Evolutionary conservation across 2,329 filamentous ascomycete genomes (phyloP), one percentile per base, ranked within the genome.

Genomic region (Pseudocercospora musae): DNA sequence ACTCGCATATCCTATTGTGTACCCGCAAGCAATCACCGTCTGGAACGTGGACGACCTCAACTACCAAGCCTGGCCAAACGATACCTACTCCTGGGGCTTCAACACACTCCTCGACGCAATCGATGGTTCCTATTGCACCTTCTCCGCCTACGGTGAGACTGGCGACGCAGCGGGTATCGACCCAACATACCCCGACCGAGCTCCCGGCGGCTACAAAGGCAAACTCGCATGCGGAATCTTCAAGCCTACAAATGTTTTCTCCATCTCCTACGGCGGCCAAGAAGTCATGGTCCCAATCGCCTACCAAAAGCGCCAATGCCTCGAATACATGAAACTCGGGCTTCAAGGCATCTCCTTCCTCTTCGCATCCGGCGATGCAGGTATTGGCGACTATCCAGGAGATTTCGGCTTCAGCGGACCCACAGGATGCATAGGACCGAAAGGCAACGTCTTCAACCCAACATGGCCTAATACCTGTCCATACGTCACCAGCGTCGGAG

Each of bases 181-280:
- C 25, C 49, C 58, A 4, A 46, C 40, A 61, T 84, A 85, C 64
- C 83, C 82, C 0, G 78, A 84, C 66, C 74, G 77, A 2, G 71
- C 71, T 7, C 75, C 74, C 15, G 78, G 74, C 11, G 83, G 83
- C 5, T 85, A 84, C 73, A 78, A 79, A 58, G 81, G 81, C 15
- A 67, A 71, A 3, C 66, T 75, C 13, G 73, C 77, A 55, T 81
- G 80, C 59, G 80, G 80, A 3, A 73, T 74, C 11, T 83, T 79
- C 73, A 75, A 79, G 64, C 80, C 81, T 2, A 82, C 82, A 7
- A 81, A 83, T 58, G 82, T 85, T 2, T 79, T 86, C 62, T 81
- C 79, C 33, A 81, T 85, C 67, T 84, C 81, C 4, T 87, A 86
- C 70, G 82, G 82, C 49, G 81, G 80, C 44, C 76, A 78, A 31